Evolutionary conservation across 2,329 filamentous ascomycete species (phyloP).

Genomic region (Neurospora crassa): DNA sequence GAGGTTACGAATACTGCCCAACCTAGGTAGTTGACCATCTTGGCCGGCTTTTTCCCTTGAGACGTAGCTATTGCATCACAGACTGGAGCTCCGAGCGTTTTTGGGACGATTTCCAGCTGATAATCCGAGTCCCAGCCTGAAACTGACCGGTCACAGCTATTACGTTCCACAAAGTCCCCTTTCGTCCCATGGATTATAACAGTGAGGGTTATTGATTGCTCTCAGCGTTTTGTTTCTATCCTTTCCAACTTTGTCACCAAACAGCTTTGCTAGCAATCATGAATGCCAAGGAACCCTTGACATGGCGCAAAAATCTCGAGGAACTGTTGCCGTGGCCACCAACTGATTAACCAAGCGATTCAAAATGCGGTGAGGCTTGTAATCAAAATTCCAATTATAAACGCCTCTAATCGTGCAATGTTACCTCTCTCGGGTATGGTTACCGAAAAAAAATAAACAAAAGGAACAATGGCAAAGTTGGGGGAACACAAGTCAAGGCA

Average conservation of each 20-base stretch:
- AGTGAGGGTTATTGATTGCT: background rate
- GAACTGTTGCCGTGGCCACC: background rate
- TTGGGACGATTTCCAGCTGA: background rate
- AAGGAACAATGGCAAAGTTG: background rate
- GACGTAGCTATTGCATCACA: background rate
- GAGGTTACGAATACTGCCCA: background rate
- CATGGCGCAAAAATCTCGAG: background rate
- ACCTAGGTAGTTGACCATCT: background rate
- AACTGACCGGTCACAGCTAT: background rate
- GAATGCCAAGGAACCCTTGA: background rate
- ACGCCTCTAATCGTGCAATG: background rate
- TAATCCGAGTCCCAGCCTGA: background rate
- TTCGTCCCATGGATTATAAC: background rate
- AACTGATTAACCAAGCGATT: background rate
- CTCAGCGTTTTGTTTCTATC: background rate
- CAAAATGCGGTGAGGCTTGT: background rate
- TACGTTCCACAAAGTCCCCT: background rate
- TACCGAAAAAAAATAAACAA: background rate
- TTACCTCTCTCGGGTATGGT: background rate
- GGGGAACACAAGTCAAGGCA: background rate
- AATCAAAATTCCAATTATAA: background rate
- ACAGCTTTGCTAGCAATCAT: background rate
- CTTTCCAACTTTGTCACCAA: background rate
- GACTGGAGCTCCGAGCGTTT: background rate
- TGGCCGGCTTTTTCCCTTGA: background rate